Evolutionary conservation across 2,329 filamentous ascomycete genomes (phyloP).

Genomic region (Fusarium foetens): DNA sequence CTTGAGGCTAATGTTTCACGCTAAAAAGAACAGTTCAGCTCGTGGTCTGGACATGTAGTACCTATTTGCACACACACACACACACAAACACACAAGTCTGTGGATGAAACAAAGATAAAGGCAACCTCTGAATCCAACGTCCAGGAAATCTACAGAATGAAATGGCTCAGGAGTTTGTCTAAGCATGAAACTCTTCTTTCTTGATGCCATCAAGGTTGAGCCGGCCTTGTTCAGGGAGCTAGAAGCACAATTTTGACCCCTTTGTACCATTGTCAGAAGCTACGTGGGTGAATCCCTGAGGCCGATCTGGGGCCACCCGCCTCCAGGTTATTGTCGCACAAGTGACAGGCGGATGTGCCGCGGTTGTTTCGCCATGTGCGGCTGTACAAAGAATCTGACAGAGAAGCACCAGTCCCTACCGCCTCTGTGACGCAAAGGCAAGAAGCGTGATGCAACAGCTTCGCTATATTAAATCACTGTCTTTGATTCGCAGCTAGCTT

Average conservation of each 20-base stretch:
- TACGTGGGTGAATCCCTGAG: conserved; percentile 24
- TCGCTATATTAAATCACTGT: background rate
- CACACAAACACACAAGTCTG: background rate
- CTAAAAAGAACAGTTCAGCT: conserved; percentile 20
- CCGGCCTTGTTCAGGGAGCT: background rate
- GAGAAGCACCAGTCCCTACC: background rate
- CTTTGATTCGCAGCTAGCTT: conserved; percentile 9
- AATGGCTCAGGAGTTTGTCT: background rate
- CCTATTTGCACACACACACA: background rate
- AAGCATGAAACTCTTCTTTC: background rate
- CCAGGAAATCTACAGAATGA: background rate
- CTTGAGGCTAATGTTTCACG: conserved; percentile 35
- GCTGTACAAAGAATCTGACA: conserved; percentile 3
- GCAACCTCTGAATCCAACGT: background rate
- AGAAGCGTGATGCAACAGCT: conserved; percentile 7
- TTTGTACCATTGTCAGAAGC: background rate
- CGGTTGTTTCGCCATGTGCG: conserved; percentile 17
- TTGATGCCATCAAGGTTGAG: background rate
- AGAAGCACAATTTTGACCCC: background rate
- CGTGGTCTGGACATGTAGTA: conserved; percentile 1
- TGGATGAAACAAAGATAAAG: background rate
- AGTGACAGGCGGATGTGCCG: conserved; percentile 19
- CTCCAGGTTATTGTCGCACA: conserved; percentile 20
- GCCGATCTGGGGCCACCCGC: conserved; percentile 28
- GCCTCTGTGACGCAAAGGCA: conserved; percentile 14